Conservation (phyloP, 139 green algal species). For the Coelastrella sp. region DNA sequence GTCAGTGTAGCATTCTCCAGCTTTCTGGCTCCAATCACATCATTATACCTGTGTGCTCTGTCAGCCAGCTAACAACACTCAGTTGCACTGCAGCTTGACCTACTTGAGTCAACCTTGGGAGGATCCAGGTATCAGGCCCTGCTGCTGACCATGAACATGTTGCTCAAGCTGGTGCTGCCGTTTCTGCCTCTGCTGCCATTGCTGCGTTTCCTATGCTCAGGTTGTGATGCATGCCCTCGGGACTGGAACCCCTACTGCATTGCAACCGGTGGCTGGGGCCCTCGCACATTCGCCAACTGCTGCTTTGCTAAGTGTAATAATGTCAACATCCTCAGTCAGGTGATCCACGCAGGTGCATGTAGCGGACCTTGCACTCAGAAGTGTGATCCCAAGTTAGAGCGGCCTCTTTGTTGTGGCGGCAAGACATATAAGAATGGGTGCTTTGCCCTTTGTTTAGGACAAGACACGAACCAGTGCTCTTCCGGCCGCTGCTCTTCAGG, state of each 20-base stretch:
- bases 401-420: slow-evolving; percentile 22
- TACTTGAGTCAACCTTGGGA: too few relatives aligned
- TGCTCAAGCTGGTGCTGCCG: slow-evolving; percentile 7
- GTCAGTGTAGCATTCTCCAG: neutral
- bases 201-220: neutral
- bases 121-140: too few relatives aligned
- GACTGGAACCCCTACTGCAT: slow-evolving; percentile 23
- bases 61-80: too few relatives aligned
- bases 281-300: slow-evolving; percentile 43
- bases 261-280: neutral
- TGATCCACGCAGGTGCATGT: slow-evolving; percentile 21
- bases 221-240: neutral
- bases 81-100: neutral
- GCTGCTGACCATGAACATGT: neutral
- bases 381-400: neutral
- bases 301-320: slow-evolving; percentile 47
- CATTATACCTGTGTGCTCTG: too few relatives aligned
- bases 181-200: too few relatives aligned
- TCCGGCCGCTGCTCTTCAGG: neutral
- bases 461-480: slow-evolving; percentile 1
- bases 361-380: neutral
- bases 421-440: slow-evolving; percentile 34
- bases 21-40: too few relatives aligned
- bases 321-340: neutral
- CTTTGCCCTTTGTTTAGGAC: neutral